phyloP scores from a whole-genome alignment of 306 rosid genomes.

The Amphicarpaea edgeworthii region DNA sequence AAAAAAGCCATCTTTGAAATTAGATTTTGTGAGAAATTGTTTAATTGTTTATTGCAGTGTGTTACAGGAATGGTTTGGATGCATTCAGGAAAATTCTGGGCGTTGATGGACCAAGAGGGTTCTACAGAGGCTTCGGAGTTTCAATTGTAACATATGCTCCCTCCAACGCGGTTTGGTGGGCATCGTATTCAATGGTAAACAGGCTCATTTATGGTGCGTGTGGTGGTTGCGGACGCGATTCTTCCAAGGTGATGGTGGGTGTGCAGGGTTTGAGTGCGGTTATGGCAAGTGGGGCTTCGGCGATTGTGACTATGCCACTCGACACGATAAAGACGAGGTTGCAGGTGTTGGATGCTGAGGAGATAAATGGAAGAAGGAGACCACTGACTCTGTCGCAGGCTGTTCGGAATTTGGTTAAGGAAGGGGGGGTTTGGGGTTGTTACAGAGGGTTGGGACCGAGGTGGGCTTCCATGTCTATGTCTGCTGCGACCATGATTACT shows the following conservation, averaged over 20 bases:
- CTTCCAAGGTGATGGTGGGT: slow-evolving; percentile 45
- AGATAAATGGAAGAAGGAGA: slow-evolving; percentile 17
- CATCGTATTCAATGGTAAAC: slow-evolving; percentile 69
- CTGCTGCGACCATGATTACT: slow-evolving; percentile 79
- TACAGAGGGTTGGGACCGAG: slow-evolving; percentile 76
- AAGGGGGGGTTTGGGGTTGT: slow-evolving; percentile 72
- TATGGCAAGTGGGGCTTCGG: no score
- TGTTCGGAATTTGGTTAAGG: slow-evolving; percentile 57
- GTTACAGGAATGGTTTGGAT: slow-evolving; percentile 66
- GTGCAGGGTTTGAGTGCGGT: no score
- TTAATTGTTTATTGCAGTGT: background rate
- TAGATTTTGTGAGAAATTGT: no score
- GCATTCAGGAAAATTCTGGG: slow-evolving; percentile 64
- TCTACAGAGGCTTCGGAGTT: slow-evolving; percentile 66
- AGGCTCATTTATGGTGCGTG: slow-evolving; percentile 60
- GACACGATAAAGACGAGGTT: no score
- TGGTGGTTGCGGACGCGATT: slow-evolving; percentile 46
- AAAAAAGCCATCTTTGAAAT: no score
- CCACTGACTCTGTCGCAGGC: slow-evolving; percentile 58
- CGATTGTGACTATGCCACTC: no score
- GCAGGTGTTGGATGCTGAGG: no score
- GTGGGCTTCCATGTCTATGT: slow-evolving; percentile 49
- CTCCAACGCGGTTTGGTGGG: slow-evolving; percentile 87
- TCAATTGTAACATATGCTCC: slow-evolving; percentile 77
- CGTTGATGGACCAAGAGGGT: slow-evolving; percentile 54